These are phyloP conservation scores for Fusarium cyanostomum DNA, from an alignment of 2,329 filamentous ascomycete species.

Conservation along the genomic window DNA sequence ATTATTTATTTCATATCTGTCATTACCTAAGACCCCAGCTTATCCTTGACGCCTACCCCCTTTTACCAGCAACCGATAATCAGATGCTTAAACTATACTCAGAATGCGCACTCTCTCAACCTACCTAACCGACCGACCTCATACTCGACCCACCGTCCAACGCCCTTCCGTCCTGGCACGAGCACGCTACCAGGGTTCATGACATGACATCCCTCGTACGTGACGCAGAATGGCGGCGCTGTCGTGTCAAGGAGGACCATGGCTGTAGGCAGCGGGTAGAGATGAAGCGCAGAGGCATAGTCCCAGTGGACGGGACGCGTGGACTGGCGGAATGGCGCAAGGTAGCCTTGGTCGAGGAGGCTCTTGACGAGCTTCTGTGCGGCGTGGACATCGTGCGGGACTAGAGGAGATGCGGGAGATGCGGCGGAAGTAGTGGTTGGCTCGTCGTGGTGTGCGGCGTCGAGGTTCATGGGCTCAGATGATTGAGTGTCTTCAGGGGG, in stretches of 20 bases:
- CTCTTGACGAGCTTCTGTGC: conserved; percentile 89
- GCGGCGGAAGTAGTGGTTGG: conserved; percentile 24
- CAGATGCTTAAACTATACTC: not conserved
- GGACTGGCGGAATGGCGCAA: conserved; percentile 85
- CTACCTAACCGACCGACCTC: conserved; percentile 71
- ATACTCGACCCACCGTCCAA: conserved; percentile 89
- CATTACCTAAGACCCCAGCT: conserved; percentile 15
- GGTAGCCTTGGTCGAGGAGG: conserved; percentile 86
- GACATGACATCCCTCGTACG: conserved; percentile 94
- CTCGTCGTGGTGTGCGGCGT: conserved; percentile 43
- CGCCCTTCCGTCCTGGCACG: conserved; percentile 72
- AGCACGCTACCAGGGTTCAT: conserved; percentile 89
- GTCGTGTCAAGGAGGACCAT: conserved; percentile 85
- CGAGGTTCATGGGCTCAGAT: conserved; percentile 54
- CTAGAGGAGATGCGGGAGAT: conserved; percentile 50
- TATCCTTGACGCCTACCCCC: conserved; percentile 14
- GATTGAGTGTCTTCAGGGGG: conserved; percentile 28
- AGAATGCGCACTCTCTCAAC: conserved; percentile 71
- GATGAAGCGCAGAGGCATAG: conserved; percentile 75
- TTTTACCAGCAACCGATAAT: not conserved
- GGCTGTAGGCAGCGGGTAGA: conserved; percentile 89
- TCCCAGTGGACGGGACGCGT: conserved; percentile 91
- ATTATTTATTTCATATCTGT: conserved; percentile 21
- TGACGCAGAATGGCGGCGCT: conserved; percentile 83
- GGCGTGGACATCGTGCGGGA: conserved; percentile 63